phyloP scores from a whole-genome alignment of 2,329 filamentous ascomycete genomes.

The Ascochyta pisi region DNA sequence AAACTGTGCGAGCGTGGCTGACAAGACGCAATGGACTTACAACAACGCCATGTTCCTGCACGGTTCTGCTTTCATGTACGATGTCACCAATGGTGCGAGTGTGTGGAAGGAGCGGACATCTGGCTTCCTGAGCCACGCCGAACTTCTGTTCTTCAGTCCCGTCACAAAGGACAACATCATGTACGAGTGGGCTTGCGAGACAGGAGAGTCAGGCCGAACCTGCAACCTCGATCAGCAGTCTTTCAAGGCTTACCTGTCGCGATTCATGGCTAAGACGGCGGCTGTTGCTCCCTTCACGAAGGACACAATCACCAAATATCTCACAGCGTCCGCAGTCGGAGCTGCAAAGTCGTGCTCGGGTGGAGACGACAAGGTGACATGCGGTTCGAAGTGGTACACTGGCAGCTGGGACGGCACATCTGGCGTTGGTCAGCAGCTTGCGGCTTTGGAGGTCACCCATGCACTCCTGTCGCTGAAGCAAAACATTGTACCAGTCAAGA shows the following conservation, averaged over 20 bases:
- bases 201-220: slow-evolving; percentile 44
- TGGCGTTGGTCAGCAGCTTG: slow-evolving; percentile 55
- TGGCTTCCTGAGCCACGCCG: slow-evolving; percentile 62
- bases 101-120: slow-evolving; percentile 66
- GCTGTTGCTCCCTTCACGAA: slow-evolving; percentile 53
- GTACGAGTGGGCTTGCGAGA: slow-evolving; percentile 73
- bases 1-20: slow-evolving; percentile 58
- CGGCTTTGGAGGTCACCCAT: slow-evolving; percentile 55
- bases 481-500: slow-evolving; percentile 38
- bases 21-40: slow-evolving; percentile 64
- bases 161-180: slow-evolving; percentile 62
- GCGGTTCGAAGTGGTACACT: slow-evolving; percentile 56
- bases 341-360: slow-evolving; percentile 55
- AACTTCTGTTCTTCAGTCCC: slow-evolving; percentile 61
- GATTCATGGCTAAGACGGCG: slow-evolving; percentile 63
- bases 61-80: slow-evolving; percentile 65
- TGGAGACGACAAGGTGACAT: slow-evolving; percentile 48
- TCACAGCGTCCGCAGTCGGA: slow-evolving; percentile 51
- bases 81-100: slow-evolving; percentile 52
- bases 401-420: slow-evolving; percentile 51
- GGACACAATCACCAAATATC: slow-evolving; percentile 46
- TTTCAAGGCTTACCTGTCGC: slow-evolving; percentile 78
- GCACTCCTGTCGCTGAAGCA: slow-evolving; percentile 49
- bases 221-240: slow-evolving; percentile 76
- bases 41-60: slow-evolving; percentile 63